Evolutionary conservation across 208 protist species (phyloP).

Genomic region (Wallacemonas collosoma): DNA sequence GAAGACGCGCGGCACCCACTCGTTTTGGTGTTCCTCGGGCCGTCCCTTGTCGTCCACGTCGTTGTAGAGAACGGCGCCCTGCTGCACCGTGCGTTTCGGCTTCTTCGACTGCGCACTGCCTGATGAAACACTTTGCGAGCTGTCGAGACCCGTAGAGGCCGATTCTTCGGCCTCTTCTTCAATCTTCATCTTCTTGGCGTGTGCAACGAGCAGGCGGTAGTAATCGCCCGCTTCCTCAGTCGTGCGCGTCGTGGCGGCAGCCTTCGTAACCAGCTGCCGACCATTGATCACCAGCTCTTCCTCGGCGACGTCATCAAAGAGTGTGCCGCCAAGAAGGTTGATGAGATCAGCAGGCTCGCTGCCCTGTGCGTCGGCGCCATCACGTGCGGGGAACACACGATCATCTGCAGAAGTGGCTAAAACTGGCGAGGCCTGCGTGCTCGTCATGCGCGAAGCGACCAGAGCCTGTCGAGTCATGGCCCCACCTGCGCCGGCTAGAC

Average conservation of each 20-base stretch:
- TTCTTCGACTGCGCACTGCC: too few species aligned
- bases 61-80: constrained; percentile 4
- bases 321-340: constrained; percentile 1
- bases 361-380: too few species aligned
- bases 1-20: constrained; percentile 14
- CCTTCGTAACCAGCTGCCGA: neutral
- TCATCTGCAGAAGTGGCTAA: neutral
- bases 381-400: too few species aligned
- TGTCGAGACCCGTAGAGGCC: neutral
- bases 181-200: constrained; percentile 3
- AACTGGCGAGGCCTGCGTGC: constrained; percentile 2
- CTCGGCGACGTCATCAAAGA: constrained; percentile 7
- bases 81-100: neutral
- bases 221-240: constrained; percentile 8
- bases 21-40: neutral
- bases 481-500: too few species aligned
- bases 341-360: neutral
- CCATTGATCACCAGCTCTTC: neutral
- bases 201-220: constrained; percentile 15
- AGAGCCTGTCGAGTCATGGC: too few species aligned
- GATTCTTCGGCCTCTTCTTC: neutral
- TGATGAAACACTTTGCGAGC: too few species aligned
- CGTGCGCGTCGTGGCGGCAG: neutral
- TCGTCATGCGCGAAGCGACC: neutral
- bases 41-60: neutral